These are phyloP conservation scores for Dothistroma pini DNA, from an alignment of 2,329 filamentous ascomycete genomes.

Conservation along the genomic window DNA sequence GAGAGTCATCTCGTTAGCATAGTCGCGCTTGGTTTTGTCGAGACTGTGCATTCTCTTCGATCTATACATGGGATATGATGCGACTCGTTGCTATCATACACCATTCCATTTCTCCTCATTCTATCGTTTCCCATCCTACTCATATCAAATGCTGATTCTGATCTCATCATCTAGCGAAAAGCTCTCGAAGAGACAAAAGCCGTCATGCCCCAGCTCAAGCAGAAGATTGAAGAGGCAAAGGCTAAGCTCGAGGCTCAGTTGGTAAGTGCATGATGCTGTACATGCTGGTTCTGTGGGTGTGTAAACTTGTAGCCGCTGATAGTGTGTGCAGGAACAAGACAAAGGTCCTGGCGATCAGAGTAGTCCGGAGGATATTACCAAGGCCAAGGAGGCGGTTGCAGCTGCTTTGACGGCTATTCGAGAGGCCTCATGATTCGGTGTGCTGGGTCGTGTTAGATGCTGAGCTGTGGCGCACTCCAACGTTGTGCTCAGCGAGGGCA, in stretches of 20 bases:
- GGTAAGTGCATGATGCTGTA: conserved; percentile 48
- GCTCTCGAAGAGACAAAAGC: conserved; percentile 85
- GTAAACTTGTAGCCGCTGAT: conserved; percentile 3
- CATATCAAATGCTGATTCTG: conserved; percentile 8
- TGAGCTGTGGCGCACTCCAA: background rate
- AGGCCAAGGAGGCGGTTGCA: conserved; percentile 42
- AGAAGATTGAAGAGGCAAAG: conserved; percentile 68
- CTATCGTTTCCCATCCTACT: conserved; percentile 2
- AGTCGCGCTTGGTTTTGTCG: background rate
- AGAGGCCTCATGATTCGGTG: conserved; percentile 32
- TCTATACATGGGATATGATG: background rate
- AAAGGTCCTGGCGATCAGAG: conserved; percentile 39
- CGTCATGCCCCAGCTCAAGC: conserved; percentile 68
- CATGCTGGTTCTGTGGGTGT: background rate
- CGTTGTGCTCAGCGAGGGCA: background rate
- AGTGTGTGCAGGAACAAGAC: conserved; percentile 37
- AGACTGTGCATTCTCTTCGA: background rate
- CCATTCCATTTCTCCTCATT: conserved; percentile 4
- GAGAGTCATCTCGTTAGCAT: background rate
- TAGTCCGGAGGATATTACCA: conserved; percentile 43
- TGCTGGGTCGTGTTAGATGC: background rate
- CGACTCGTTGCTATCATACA: conserved; percentile 3
- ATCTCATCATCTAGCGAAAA: conserved; percentile 55
- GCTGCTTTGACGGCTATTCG: conserved; percentile 40
- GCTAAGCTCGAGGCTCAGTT: conserved; percentile 72